phyloP scores from a whole-genome alignment of 2,329 filamentous ascomycete species.

The Periglandula ipomoeae region DNA sequence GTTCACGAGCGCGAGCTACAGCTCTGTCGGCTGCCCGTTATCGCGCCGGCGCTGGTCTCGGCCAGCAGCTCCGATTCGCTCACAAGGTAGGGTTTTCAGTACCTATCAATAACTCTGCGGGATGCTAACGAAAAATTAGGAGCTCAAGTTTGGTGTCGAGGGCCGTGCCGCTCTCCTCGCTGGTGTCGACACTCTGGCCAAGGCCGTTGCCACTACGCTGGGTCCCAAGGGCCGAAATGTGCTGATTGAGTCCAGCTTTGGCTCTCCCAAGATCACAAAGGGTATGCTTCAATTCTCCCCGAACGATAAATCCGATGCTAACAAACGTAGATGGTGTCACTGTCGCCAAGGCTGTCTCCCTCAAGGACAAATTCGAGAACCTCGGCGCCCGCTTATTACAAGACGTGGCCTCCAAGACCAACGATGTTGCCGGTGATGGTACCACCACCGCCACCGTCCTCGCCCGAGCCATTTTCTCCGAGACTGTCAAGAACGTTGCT shows the following conservation, averaged over 20 bases:
- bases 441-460: slow-evolving; percentile 97
- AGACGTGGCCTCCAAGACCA: slow-evolving; percentile 98
- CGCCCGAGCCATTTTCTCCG: slow-evolving; percentile 95
- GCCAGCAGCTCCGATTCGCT: slow-evolving; percentile 90
- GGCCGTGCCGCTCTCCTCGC: slow-evolving; percentile 78
- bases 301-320: not conserved
- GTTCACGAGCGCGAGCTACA: slow-evolving; percentile 70
- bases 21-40: slow-evolving; percentile 64
- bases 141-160: slow-evolving; percentile 97
- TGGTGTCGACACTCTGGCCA: slow-evolving; percentile 94
- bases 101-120: not conserved
- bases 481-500: slow-evolving; percentile 99
- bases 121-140: slow-evolving; percentile 41
- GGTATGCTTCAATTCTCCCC: slow-evolving; percentile 39
- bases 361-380: slow-evolving; percentile 99
- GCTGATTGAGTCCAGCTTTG: slow-evolving; percentile 95
- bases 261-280: slow-evolving; percentile 99
- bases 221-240: slow-evolving; percentile 98
- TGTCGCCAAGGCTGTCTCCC: slow-evolving; percentile 77
- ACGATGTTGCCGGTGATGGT: slow-evolving; percentile 97
- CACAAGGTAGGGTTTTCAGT: slow-evolving; percentile 65
- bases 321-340: slow-evolving; percentile 65
- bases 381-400: slow-evolving; percentile 92
- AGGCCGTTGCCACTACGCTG: slow-evolving; percentile 89
- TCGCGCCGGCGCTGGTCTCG: slow-evolving; percentile 54